Evolutionary conservation across 257 asterid genomes (phyloP), one percentile per base, ranked within the genome.

Genomic region (Petunia axillaris): DNA sequence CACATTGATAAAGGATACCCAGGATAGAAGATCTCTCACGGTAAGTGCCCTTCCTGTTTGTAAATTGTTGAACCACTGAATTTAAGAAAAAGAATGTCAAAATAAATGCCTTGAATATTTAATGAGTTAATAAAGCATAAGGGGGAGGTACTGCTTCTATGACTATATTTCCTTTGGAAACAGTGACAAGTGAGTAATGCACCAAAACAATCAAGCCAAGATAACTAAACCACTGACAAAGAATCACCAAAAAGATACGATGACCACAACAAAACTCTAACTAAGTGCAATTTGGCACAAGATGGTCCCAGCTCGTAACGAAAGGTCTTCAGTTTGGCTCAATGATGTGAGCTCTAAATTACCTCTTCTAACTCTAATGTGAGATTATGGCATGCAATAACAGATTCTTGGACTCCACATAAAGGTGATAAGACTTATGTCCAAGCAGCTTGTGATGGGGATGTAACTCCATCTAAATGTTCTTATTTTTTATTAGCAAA

Each of bases 51-150:
- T 89, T 86, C 99, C 98, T 59, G 91, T 92, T 89, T 87, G 91
- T 75, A 89, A 87, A 71, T 82, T 84, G 86, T 93, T 91, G 86
- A 95, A 95, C 99, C 99, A 93, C 99, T 95, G 97, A 86, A 88
- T 55, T 80, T 77, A 79, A 91, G 87, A 70, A 78, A 81, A 36
- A 84, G 52, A 81, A 54, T 53, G 75, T 79, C 77, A 71, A 71
- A 71, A 59, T 48, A 48, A 71, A 6, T 35, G 40, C 44, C 44
- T 48, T 71, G 25, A 50, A 71, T 59, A 71, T 71, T 50, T 10
- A 50, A 48, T 59, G 77, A 46, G 77, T 35, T 71, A 71, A 35
- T 10, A 64, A 70, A 71, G 60, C 44, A 48, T 35, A 71, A 75
- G 68, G 44, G 52, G 7, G 71, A 55, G 60, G 48, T 50, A 9